phyloP scores from a whole-genome alignment of 192 early-diverging fungal species.

The Backusella parvicylindrica region DNA sequence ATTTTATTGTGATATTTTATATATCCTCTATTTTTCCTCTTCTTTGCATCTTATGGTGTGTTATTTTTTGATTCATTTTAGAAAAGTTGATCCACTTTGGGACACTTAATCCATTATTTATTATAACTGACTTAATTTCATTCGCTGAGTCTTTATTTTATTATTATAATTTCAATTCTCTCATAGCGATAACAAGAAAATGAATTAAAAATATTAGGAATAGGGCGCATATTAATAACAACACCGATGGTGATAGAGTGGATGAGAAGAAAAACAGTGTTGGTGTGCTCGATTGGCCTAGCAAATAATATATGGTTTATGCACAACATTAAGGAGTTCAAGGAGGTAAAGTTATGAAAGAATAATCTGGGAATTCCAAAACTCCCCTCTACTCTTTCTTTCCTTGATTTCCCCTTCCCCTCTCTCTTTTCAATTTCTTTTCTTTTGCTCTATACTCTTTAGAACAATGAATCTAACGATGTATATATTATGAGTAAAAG shows the following conservation, averaged over 20 bases:
- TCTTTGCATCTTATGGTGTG: no score
- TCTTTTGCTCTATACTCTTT: neutral
- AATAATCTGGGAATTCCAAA: conserved; percentile 4
- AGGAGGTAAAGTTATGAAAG: neutral
- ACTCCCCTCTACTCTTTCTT: neutral
- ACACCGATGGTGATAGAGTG: neutral
- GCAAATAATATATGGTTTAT: neutral
- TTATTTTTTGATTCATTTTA: no score
- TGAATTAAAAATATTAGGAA: neutral
- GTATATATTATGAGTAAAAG: conserved; percentile 1
- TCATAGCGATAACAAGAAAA: no score
- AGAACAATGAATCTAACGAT: neutral
- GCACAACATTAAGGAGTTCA: neutral
- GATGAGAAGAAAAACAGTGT: neutral
- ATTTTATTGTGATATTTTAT: no score
- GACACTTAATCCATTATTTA: no score
- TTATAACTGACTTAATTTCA: no score
- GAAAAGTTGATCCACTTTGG: no score
- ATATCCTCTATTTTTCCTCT: no score
- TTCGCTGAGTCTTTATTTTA: no score
- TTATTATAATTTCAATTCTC: no score
- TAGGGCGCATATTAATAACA: neutral
- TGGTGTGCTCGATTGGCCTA: neutral
- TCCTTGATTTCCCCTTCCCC: neutral
- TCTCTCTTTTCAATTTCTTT: neutral